Evolutionary conservation across 345 rosid genomes (phyloP).

Genomic region (Sonneratia caseolaris): DNA sequence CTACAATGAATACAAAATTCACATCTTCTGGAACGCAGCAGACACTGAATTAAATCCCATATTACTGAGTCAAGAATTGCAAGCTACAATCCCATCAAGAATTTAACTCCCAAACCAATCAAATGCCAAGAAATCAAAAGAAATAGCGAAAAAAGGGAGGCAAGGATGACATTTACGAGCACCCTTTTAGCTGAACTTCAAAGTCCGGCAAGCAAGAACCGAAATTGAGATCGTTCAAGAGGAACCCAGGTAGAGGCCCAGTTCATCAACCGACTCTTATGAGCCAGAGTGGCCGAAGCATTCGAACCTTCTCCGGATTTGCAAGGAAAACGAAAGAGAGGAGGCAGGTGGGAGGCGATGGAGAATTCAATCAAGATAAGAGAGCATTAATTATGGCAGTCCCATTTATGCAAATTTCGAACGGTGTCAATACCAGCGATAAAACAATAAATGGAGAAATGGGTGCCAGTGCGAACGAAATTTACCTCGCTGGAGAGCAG

Average conservation of each 20-base stretch:
- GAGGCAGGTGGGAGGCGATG: not conserved
- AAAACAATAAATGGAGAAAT: not conserved
- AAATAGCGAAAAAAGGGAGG: not conserved
- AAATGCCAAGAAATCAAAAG: not conserved
- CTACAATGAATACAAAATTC: not conserved
- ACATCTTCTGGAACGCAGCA: not conserved
- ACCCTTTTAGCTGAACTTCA: not conserved
- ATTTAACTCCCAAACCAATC: not conserved
- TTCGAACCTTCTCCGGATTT: not conserved
- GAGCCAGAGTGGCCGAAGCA: not conserved
- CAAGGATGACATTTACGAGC: not conserved
- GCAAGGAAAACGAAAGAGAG: not conserved
- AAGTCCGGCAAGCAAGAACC: not conserved
- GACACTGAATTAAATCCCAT: not conserved
- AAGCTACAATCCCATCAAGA: not conserved
- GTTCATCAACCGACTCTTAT: not conserved
- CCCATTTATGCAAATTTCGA: not conserved
- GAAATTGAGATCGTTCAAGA: not conserved
- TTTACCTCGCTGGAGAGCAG: constrained; percentile 1
- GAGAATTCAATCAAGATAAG: not conserved
- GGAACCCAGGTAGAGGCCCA: not conserved
- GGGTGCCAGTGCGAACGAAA: constrained; percentile 2
- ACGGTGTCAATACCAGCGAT: not conserved
- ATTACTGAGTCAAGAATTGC: not conserved
- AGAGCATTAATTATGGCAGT: constrained; percentile 1